Evolutionary conservation across 2,329 filamentous ascomycete genomes (phyloP), one percentile per base, ranked within the genome.

Genomic region (Fusarium sp.): DNA sequence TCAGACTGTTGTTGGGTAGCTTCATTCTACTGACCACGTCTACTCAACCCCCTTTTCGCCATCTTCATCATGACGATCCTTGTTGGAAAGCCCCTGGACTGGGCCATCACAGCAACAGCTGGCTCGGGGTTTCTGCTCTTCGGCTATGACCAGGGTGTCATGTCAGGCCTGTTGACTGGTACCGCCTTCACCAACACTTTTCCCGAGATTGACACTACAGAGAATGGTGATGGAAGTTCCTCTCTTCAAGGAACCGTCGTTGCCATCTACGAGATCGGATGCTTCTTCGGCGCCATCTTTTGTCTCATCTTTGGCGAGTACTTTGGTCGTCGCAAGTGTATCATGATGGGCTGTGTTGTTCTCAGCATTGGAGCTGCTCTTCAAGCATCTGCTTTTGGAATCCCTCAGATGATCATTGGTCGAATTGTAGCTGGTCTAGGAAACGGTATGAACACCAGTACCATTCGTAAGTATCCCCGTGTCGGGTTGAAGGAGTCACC

Each of bases 401-500:
- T 83, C n/a, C 72, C 78, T 18, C 78, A 82, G 45, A 76, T 84
- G 75, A 80, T 82, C 49, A 78, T 81, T 11, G 81, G 80, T 0
- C 76, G 82, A 4, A 76, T 84, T 21, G 76, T 84, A 20, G 79
- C 79, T 8, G 82, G 82, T 4, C 50, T 84, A 5, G 83, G 82
- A 3, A 83, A 79, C 42, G 80, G 81, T 7, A 74, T 82, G 73
- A 85, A 85, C 49, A 84, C 84, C 3, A 80, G 83, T 35, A 85
- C 83, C 3, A 79, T 79, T 18, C 78, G 78, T 69, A 63, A 79
- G 64, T 66, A n/a, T 25, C 3, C 6, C 9, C 11, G 25, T 17
- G 11, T 18, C 11, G 29, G 4, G 11, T 2, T 31, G 6, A 31
- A 4, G 6, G 14, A n/a, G 4, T 18, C 0, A 5, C n/a, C 46